A percentile compares a stretch with the other conserved stretches of the same genome.
Conservation (phyloP, 108 stramenopile genomes). For the Skeletonema tropicum region DNA sequence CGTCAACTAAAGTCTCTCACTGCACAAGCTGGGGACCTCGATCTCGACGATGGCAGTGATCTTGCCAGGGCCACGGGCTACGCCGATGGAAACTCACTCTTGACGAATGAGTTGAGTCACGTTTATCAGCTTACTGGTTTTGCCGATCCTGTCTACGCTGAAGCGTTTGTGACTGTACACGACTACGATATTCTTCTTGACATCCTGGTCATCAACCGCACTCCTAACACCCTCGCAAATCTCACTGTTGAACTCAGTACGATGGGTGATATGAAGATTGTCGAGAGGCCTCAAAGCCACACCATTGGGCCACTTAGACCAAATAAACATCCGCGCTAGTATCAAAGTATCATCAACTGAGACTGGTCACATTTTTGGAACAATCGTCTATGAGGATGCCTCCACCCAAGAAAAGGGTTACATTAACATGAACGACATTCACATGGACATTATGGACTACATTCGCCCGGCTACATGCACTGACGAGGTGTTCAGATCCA, state of each 20-base stretch:
- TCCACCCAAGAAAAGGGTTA: conserved; percentile 92
- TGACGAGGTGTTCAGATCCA: conserved; percentile 95
- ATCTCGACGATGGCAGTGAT: conserved; percentile 98
- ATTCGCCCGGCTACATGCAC: conserved; percentile 96
- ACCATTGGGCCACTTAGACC: conserved; percentile 97
- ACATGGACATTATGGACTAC: conserved; percentile 99
- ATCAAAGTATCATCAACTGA: conserved; percentile 99
- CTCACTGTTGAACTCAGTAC: conserved; percentile 97
- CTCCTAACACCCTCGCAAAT: conserved; percentile 94
- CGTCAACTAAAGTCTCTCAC: conserved; percentile 93
- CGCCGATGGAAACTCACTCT: conserved; percentile 60
- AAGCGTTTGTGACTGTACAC: conserved; percentile 97
- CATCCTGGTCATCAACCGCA: conserved; percentile 97
- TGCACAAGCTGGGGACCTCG: conserved; percentile 90
- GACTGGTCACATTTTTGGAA: conserved; percentile 99
- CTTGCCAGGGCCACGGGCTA: conserved; percentile 94
- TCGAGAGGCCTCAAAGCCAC: conserved; percentile 95
- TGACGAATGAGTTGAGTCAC: conserved; percentile 81
- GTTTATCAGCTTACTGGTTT: conserved; percentile 98
- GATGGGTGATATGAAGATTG: conserved; percentile 99
- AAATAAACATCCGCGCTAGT: conserved; percentile 92
- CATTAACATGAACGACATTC: conserved; percentile 98
- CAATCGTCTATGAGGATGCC: conserved; percentile 97
- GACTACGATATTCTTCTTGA: conserved; percentile 99
- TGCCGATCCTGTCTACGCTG: conserved; percentile 98